phyloP scores from a whole-genome alignment of 2,329 filamentous ascomycete genomes.

The Pseudocercospora fijiensis region DNA sequence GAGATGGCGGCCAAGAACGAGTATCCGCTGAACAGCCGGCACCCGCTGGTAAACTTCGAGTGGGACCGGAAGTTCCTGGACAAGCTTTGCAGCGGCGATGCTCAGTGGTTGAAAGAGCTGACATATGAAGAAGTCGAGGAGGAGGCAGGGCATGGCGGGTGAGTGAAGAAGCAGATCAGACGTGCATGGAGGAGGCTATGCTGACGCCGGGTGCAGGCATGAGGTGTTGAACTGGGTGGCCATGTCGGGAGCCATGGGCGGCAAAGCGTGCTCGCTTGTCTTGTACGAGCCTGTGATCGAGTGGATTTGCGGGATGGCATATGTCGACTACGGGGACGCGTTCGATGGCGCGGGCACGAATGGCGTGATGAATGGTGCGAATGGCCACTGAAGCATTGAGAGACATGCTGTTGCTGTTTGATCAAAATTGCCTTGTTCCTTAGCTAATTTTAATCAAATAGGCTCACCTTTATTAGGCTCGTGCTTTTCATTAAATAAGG shows the following conservation, averaged over 20 bases:
- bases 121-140: slow-evolving; percentile 1
- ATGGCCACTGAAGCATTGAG: not conserved
- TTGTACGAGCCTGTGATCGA: not conserved
- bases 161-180: not conserved
- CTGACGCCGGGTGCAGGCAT: not conserved
- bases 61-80: slow-evolving; percentile 1
- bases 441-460: no score
- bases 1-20: slow-evolving; percentile 3
- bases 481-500: no score
- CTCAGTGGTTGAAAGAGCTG: not conserved
- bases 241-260: not conserved
- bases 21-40: not conserved
- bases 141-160: not conserved
- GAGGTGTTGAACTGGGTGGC: slow-evolving; percentile 3
- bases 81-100: not conserved
- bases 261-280: not conserved
- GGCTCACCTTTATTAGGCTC: no score
- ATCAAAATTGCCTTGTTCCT: no score
- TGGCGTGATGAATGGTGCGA: not conserved
- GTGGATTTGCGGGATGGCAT: not conserved
- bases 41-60: not conserved
- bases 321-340: not conserved
- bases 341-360: not conserved
- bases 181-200: no score
- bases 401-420: no score